Percentiles rank a stretch among this genome's conserved stretches.
Evolutionary conservation across 75 land plant genomes (phyloP).

Genomic region (Picea sitchensis): DNA sequence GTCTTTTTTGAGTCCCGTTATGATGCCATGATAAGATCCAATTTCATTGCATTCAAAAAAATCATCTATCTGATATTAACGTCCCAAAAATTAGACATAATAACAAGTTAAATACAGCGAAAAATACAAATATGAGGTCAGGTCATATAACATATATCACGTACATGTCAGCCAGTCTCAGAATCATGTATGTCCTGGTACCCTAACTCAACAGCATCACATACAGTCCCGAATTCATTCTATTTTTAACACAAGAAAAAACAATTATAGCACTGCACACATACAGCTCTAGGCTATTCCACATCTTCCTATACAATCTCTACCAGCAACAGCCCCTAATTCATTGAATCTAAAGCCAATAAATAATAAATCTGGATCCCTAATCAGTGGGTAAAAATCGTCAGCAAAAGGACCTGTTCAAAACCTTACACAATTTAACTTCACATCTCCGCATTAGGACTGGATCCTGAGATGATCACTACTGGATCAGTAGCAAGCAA

Average conservation of each 20-base stretch:
- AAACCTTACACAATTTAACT: slow-evolving; percentile 4
- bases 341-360: slow-evolving; percentile 2
- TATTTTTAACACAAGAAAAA: not conserved
- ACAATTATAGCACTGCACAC: slow-evolving; percentile 4
- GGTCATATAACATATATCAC: not conserved
- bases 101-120: not conserved
- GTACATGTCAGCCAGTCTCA: not conserved
- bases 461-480: slow-evolving; percentile 3
- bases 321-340: not conserved
- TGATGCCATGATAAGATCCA: no score
- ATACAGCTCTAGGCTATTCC: slow-evolving; percentile 2
- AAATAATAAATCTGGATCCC: slow-evolving; percentile 7
- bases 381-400: slow-evolving; percentile 8
- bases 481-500: not conserved
- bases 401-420: not conserved
- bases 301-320: slow-evolving; percentile 11
- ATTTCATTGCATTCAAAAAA: no score
- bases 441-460: not conserved
- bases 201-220: not conserved
- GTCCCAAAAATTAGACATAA: not conserved
- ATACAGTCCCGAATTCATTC: slow-evolving; percentile 1
- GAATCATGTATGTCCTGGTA: not conserved
- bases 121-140: not conserved
- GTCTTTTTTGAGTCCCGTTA: no score
- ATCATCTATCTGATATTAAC: not conserved